Evolutionary conservation across 2,329 filamentous ascomycete genomes (phyloP).

Genomic region (Trichoderma atrobrunneum): DNA sequence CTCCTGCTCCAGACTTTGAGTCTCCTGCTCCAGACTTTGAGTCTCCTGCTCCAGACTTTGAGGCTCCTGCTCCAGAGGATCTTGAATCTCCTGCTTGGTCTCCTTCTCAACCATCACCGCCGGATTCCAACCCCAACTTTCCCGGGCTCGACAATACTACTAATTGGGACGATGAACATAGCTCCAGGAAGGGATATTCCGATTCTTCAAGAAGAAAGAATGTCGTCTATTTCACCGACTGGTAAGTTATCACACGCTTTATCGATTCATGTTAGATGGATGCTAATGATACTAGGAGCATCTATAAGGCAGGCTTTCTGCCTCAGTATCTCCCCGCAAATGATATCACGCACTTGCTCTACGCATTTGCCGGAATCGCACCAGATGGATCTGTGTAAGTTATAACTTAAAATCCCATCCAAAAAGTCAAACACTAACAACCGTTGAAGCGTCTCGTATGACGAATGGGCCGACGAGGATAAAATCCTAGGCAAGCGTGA

Average conservation of each 20-base stretch:
- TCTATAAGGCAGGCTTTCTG: slow-evolving; percentile 71
- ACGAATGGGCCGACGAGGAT: slow-evolving; percentile 50
- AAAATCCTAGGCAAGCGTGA: slow-evolving; percentile 49
- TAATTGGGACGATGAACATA: background rate
- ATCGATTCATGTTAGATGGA: slow-evolving; percentile 59
- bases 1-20: too few species aligned
- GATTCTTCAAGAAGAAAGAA: slow-evolving; percentile 31
- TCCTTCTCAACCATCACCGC: background rate
- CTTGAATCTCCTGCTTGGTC: background rate
- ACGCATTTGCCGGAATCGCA: slow-evolving; percentile 49
- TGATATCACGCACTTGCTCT: slow-evolving; percentile 72
- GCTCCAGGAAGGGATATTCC: background rate
- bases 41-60: too few species aligned
- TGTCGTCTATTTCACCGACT: slow-evolving; percentile 54
- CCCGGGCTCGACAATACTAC: background rate
- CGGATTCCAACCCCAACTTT: background rate
- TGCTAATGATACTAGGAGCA: slow-evolving; percentile 40
- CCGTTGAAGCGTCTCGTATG: slow-evolving; percentile 12
- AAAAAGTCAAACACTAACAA: background rate
- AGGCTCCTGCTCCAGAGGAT: background rate
- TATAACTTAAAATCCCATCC: background rate
- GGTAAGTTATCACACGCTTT: slow-evolving; percentile 45
- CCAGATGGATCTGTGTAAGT: slow-evolving; percentile 47
- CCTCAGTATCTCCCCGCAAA: slow-evolving; percentile 66
- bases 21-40: background rate